A percentile compares a stretch with the other conserved stretches of the same genome.
Conservation (phyloP, 2,329 filamentous ascomycete genomes). For the Reticulascus tulasneorum region DNA sequence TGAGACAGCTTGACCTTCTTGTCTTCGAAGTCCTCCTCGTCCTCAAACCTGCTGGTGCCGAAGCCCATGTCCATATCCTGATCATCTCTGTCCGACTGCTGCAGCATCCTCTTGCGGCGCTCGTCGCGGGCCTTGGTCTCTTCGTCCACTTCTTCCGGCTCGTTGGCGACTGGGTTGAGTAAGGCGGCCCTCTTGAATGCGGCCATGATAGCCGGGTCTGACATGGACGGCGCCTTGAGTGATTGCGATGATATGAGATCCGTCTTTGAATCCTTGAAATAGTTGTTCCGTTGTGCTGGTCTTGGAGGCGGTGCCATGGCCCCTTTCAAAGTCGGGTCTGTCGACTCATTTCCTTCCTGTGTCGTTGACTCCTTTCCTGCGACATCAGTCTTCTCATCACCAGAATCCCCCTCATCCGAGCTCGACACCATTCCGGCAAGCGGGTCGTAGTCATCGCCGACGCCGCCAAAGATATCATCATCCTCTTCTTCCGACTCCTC, state of each 20-base stretch:
- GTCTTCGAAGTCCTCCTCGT: constrained; percentile 78
- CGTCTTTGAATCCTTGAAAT: constrained; percentile 58
- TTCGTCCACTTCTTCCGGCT: constrained; percentile 35
- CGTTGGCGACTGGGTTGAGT: constrained; percentile 43
- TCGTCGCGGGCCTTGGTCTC: constrained; percentile 57
- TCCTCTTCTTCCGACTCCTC: constrained; percentile 43
- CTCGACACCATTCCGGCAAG: constrained; percentile 51
- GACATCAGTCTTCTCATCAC: constrained; percentile 35
- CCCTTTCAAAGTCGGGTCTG: constrained; percentile 19
- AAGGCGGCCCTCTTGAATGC: constrained; percentile 81
- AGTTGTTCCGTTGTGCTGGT: constrained; percentile 46
- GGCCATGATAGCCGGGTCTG: constrained; percentile 75
- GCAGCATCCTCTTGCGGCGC: constrained; percentile 70
- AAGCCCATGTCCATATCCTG: constrained; percentile 95
- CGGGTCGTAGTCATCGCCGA: constrained; percentile 64
- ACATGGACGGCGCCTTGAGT: constrained; percentile 52
- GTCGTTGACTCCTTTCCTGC: constrained; percentile 19
- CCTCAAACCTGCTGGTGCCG: constrained; percentile 79
- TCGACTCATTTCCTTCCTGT: constrained; percentile 14
- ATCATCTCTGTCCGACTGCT: constrained; percentile 71
- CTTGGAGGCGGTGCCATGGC: constrained; percentile 45
- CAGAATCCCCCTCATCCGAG: constrained; percentile 38
- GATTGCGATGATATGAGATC: constrained; percentile 49
- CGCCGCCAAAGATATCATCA: constrained; percentile 63
- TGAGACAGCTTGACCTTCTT: constrained; percentile 63